Conservation (phyloP, 177 flowering plant genomes). For the Vitis hybrid region DNA sequence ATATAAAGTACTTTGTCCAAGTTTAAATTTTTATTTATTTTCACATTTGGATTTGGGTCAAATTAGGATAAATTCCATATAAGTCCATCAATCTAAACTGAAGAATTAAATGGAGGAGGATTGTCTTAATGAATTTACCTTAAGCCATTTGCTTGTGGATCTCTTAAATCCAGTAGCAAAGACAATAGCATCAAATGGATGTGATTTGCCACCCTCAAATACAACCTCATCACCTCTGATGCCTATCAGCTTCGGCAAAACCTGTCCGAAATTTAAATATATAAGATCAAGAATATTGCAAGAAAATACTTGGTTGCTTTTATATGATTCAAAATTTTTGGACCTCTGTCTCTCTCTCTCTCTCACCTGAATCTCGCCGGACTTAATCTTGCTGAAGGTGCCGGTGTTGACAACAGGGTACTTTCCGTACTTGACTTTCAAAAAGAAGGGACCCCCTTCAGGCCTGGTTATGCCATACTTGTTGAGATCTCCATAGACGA, state of each 20-base stretch:
- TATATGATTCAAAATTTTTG: no score
- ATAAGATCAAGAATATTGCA: no score
- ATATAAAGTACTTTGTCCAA: no score
- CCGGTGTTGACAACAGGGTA: conserved; percentile 49
- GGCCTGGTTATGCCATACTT: conserved; percentile 52
- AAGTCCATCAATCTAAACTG: no score
- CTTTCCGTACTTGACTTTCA: conserved; percentile 44
- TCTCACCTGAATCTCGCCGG: conserved; percentile 53
- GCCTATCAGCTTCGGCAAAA: conserved; percentile 44
- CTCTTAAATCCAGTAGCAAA: conserved; percentile 74
- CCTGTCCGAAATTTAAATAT: conserved; percentile 26
- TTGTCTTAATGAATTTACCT: conserved; percentile 31
- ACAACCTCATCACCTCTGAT: conserved; percentile 40
- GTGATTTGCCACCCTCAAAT: conserved; percentile 40
- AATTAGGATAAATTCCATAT: no score
- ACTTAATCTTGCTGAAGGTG: conserved; percentile 36
- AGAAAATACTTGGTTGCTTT: no score
- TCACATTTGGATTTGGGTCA: no score
- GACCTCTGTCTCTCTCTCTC: no score
- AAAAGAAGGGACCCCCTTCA: conserved; percentile 40
- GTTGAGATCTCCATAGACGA: conserved; percentile 43
- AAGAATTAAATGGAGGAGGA: no score
- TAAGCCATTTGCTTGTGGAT: conserved; percentile 55
- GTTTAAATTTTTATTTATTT: no score
- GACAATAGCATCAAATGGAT: conserved; percentile 52